Conservation (phyloP, 108 stramenopile genomes). For the Cylindrotheca fusiformis region DNA sequence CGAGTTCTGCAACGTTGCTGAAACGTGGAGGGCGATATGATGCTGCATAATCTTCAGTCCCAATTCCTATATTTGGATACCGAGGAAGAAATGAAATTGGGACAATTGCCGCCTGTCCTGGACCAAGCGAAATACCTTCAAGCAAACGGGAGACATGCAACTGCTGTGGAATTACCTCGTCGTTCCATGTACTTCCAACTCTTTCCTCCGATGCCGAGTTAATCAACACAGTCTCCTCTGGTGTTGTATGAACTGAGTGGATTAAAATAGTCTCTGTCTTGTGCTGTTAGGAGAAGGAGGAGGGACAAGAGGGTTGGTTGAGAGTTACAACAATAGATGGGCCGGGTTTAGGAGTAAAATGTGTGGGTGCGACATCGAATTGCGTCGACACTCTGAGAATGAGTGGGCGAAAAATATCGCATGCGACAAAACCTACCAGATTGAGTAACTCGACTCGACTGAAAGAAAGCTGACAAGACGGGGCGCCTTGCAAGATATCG, state of each 20-base stretch:
- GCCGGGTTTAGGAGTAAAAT: too few relatives aligned
- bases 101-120: slow-evolving; percentile 46
- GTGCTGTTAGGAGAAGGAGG: slow-evolving; percentile 31
- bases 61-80: slow-evolving; percentile 32
- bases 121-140: slow-evolving; percentile 28
- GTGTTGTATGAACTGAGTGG: slow-evolving; percentile 33
- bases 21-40: too few relatives aligned
- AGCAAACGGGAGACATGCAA: slow-evolving; percentile 37
- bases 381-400: background rate
- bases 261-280: slow-evolving; percentile 31
- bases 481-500: slow-evolving; percentile 31
- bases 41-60: too few relatives aligned
- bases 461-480: slow-evolving; percentile 35
- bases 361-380: too few relatives aligned
- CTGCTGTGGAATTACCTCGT: slow-evolving; percentile 26
- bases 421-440: slow-evolving; percentile 25
- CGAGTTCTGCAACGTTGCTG: too few relatives aligned
- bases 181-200: background rate
- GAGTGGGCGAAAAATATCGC: slow-evolving; percentile 6
- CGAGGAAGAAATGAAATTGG: slow-evolving; percentile 48
- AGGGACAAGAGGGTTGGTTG: too few relatives aligned
- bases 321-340: too few relatives aligned
- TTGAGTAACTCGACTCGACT: slow-evolving; percentile 39
- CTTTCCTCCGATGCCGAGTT: slow-evolving; percentile 1
- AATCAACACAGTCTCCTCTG: slow-evolving; percentile 36